Percentiles rank a stretch among this genome's conserved stretches.
Evolutionary conservation across 2,329 filamentous ascomycete genomes (phyloP).

Genomic region (Aspergillus sp.): DNA sequence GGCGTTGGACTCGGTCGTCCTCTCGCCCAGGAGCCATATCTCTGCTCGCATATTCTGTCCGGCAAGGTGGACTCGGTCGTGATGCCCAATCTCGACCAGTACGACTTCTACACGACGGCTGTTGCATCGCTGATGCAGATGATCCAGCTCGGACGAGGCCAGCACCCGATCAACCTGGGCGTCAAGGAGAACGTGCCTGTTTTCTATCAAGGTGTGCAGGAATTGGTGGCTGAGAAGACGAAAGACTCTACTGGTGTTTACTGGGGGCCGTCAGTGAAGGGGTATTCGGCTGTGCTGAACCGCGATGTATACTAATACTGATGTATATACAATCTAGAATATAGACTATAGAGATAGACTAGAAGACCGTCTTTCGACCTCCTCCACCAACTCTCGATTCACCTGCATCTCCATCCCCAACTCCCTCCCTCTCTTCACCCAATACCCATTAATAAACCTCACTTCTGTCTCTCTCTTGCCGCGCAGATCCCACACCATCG

Average conservation of each 20-base stretch:
- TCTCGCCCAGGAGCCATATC: conserved; percentile 44
- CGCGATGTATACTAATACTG: too few relatives aligned
- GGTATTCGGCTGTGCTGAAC: neutral
- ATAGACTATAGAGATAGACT: too few relatives aligned
- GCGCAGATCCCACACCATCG: conserved; percentile 13
- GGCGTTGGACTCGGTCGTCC: conserved; percentile 56
- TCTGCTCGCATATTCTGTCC: conserved; percentile 20
- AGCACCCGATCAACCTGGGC: conserved; percentile 18
- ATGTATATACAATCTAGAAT: too few relatives aligned
- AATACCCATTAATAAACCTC: conserved; percentile 13
- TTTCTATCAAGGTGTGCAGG: neutral
- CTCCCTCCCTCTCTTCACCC: conserved; percentile 5
- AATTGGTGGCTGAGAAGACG: neutral
- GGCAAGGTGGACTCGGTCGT: conserved; percentile 30
- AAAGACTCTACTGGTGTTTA: neutral
- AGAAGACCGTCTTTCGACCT: neutral
- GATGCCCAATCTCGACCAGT: conserved; percentile 76
- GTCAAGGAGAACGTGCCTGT: neutral
- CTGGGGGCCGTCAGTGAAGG: too few relatives aligned
- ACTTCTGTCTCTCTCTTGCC: conserved; percentile 13
- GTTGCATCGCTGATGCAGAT: conserved; percentile 15
- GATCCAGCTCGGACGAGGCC: conserved; percentile 16
- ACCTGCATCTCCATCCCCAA: conserved; percentile 5
- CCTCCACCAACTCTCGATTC: conserved; percentile 6
- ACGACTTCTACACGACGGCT: conserved; percentile 74